Conservation (phyloP, 106 monocot species). For the Hemerocallis citrina region DNA sequence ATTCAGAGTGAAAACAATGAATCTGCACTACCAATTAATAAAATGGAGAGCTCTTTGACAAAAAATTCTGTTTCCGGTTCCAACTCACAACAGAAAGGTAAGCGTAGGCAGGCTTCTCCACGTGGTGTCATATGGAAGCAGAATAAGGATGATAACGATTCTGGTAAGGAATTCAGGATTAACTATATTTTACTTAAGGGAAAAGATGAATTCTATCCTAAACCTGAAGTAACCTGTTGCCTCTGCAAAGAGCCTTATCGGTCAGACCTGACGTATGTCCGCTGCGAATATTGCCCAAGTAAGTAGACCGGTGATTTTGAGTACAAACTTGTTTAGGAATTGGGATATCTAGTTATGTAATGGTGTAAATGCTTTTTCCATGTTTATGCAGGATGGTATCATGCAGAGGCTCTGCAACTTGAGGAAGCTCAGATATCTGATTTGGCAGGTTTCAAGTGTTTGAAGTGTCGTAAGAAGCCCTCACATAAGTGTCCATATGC, state of each 20-base stretch:
- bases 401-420: conserved; percentile 74
- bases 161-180: conserved; percentile 37
- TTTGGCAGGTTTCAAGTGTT: conserved; percentile 69
- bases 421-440: conserved; percentile 50
- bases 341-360: background rate
- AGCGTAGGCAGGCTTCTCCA: conserved; percentile 8
- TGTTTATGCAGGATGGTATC: conserved; percentile 62
- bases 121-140: conserved; percentile 70
- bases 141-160: conserved; percentile 29
- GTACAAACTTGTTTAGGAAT: background rate
- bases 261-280: conserved; percentile 61
- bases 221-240: conserved; percentile 32
- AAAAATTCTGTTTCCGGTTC: conserved; percentile 7
- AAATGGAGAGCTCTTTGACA: no score
- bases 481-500: conserved; percentile 59
- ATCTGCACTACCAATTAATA: no score
- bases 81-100: conserved; percentile 16
- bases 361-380: background rate
- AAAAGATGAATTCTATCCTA: conserved; percentile 16
- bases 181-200: conserved; percentile 49
- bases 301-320: conserved; percentile 12
- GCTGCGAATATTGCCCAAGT: conserved; percentile 72
- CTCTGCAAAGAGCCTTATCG: conserved; percentile 52
- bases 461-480: conserved; percentile 54
- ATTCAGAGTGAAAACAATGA: no score